A percentile compares a stretch with the other conserved stretches of the same genome.
These are phyloP conservation scores for Chaetothyriales sp. DNA, from an alignment of 2,329 filamentous ascomycete genomes.

Conservation along the genomic window DNA sequence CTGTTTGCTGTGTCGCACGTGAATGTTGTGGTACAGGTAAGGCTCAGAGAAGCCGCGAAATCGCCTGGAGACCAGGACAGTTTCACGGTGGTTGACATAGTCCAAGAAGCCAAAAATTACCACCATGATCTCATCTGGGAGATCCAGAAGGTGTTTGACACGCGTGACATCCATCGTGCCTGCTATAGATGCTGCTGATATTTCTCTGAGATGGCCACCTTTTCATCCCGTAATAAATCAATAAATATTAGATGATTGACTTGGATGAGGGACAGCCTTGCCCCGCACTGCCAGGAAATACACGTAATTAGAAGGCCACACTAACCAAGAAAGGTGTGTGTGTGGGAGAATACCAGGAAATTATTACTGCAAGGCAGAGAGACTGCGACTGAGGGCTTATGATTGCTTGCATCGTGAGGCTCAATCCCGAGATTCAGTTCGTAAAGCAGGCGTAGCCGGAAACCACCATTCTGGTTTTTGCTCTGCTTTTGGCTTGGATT, in stretches of 20 bases:
- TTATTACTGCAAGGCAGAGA: not conserved
- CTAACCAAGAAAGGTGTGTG: not conserved
- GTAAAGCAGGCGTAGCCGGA: not conserved
- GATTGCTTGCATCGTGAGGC: not conserved
- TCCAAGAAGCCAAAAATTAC: slow-evolving; percentile 14
- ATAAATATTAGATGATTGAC: not conserved
- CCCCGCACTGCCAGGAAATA: not conserved
- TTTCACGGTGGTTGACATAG: slow-evolving; percentile 5
- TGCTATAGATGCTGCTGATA: not conserved
- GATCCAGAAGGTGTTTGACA: slow-evolving; percentile 7
- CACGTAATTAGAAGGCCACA: not conserved
- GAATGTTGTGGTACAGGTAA: slow-evolving; percentile 13
- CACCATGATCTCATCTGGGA: slow-evolving; percentile 16
- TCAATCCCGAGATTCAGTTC: not conserved
- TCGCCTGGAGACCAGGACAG: slow-evolving; percentile 10
- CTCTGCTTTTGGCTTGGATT: not conserved
- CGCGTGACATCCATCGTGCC: not conserved
- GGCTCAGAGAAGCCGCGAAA: slow-evolving; percentile 14
- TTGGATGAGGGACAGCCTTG: not conserved
- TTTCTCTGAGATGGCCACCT: not conserved
- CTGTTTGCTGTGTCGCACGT: slow-evolving; percentile 10
- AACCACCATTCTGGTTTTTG: not conserved
- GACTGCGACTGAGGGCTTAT: not conserved
- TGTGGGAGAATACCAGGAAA: not conserved
- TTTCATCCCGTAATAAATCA: not conserved